phyloP scores from a whole-genome alignment of 2,329 filamentous ascomycete species.

The Sphaerulina populicola region DNA sequence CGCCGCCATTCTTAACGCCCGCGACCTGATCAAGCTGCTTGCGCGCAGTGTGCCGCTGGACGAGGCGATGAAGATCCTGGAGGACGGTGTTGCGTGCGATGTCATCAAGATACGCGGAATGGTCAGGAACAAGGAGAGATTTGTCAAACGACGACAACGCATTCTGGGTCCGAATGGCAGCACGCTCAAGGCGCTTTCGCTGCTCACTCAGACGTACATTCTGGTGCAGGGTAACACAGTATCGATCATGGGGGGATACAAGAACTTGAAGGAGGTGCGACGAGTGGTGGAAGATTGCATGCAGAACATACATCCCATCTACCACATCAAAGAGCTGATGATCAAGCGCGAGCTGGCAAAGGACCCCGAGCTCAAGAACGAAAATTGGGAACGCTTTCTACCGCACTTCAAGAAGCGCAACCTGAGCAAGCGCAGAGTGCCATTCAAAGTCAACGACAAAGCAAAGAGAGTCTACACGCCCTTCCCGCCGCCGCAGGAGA shows the following conservation, averaged over 20 bases:
- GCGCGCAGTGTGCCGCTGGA: constrained; percentile 85
- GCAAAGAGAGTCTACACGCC: constrained; percentile 89
- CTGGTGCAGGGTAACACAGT: constrained; percentile 97
- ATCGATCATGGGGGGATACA: constrained; percentile 81
- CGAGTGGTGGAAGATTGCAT: constrained; percentile 91
- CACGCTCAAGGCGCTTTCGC: constrained; percentile 86
- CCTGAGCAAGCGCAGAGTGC: constrained; percentile 72
- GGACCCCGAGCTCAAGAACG: constrained; percentile 73
- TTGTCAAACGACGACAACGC: constrained; percentile 86
- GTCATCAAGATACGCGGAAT: constrained; percentile 91
- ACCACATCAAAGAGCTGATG: constrained; percentile 94
- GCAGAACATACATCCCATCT: constrained; percentile 81
- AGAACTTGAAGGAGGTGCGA: constrained; percentile 85
- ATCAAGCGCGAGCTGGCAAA: constrained; percentile 88
- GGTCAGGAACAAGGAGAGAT: constrained; percentile 87
- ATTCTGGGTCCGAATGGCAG: constrained; percentile 86
- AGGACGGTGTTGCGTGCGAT: constrained; percentile 85
- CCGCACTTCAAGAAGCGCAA: constrained; percentile 95
- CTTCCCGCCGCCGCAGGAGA: constrained; percentile 92
- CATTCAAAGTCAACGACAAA: constrained; percentile 85
- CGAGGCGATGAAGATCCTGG: constrained; percentile 86
- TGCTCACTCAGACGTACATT: constrained; percentile 85
- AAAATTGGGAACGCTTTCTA: constrained; percentile 93
- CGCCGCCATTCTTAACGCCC: constrained; percentile 82
- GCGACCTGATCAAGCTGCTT: constrained; percentile 88